Percentiles rank a stretch among this genome's conserved stretches.
Conservation (phyloP, 805 yeast species). For the Cyberlindnera maclurae region DNA sequence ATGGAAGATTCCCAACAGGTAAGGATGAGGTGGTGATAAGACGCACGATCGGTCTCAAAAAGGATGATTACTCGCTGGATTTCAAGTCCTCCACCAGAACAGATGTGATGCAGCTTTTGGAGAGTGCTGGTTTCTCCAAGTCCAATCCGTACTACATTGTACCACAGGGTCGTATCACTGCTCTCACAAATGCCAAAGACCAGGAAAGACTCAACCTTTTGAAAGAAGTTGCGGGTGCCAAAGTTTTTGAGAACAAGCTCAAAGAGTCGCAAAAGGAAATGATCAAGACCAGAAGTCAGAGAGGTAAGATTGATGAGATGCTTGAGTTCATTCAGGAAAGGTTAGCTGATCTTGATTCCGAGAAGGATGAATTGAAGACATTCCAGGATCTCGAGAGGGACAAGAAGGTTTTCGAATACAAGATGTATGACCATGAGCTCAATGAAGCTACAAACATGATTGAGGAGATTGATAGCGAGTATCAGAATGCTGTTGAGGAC, state of each 20-base stretch:
- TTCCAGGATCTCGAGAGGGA: conserved; percentile 62
- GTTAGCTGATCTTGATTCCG: conserved; percentile 71
- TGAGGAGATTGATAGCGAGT: conserved; percentile 52
- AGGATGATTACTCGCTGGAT: conserved; percentile 85
- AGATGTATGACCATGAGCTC: conserved; percentile 71
- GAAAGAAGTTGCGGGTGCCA: conserved; percentile 94
- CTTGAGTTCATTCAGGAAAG: conserved; percentile 63
- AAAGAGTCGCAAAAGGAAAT: conserved; percentile 76
- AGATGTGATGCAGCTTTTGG: conserved; percentile 75
- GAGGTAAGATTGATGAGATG: conserved; percentile 68
- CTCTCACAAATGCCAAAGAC: conserved; percentile 85
- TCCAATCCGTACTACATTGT: conserved; percentile 93
- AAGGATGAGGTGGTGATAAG: conserved; percentile 66
- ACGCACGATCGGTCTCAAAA: conserved; percentile 88
- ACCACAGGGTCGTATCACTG: conserved; percentile 90
- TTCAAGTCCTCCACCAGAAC: conserved; percentile 70
- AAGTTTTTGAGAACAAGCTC: conserved; percentile 76
- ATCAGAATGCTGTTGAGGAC: conserved; percentile 42
- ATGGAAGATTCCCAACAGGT: conserved; percentile 50
- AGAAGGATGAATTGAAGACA: conserved; percentile 64
- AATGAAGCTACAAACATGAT: conserved; percentile 51
- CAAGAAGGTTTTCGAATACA: conserved; percentile 67
- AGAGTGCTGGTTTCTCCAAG: conserved; percentile 87
- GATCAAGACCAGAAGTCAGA: conserved; percentile 61
- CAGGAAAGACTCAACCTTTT: conserved; percentile 68